Evolutionary conservation across 78 protist genomes (phyloP).

Genomic region (Mantamonas sphyraenae): DNA sequence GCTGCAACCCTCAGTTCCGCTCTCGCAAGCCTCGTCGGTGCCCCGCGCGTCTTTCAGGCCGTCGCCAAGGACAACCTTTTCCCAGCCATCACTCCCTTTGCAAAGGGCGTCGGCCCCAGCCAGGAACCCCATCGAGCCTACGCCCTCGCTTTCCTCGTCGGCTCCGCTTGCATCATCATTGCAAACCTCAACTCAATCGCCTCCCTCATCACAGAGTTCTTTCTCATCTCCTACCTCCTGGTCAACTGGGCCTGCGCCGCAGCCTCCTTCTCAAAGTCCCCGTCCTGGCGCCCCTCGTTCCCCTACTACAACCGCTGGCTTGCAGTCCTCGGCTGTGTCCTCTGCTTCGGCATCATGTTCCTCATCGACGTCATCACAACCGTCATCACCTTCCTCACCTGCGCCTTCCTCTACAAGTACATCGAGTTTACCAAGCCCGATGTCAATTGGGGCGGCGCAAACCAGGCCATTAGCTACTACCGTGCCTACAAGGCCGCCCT

Average conservation of each 20-base stretch:
- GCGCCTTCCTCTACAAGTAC: not conserved
- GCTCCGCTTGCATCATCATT: not conserved
- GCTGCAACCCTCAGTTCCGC: constrained; percentile 31
- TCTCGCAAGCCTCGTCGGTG: constrained; percentile 39
- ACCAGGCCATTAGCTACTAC: too few relatives aligned
- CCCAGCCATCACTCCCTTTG: constrained; percentile 13
- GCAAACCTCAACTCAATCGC: constrained; percentile 58
- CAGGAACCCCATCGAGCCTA: constrained; percentile 26
- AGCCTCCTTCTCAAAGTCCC: constrained; percentile 11
- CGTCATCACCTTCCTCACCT: not conserved
- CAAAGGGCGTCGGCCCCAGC: constrained; percentile 1
- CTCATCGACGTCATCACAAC: constrained; percentile 3
- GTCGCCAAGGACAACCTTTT: constrained; percentile 42
- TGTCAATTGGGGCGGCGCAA: constrained; percentile 15
- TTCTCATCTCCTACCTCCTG: constrained; percentile 46
- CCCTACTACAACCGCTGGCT: constrained; percentile 3
- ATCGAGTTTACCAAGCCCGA: not conserved
- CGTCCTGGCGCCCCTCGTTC: constrained; percentile 51
- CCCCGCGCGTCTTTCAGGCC: constrained; percentile 53
- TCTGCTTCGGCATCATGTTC: constrained; percentile 44
- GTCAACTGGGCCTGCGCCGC: constrained; percentile 60
- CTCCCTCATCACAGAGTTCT: constrained; percentile 53
- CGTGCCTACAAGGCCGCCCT: too few relatives aligned
- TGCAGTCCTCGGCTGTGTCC: constrained; percentile 40
- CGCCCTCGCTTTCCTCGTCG: constrained; percentile 19